Conservation (phyloP, 2,329 filamentous ascomycete genomes). For the Fusarium sublunatum region DNA sequence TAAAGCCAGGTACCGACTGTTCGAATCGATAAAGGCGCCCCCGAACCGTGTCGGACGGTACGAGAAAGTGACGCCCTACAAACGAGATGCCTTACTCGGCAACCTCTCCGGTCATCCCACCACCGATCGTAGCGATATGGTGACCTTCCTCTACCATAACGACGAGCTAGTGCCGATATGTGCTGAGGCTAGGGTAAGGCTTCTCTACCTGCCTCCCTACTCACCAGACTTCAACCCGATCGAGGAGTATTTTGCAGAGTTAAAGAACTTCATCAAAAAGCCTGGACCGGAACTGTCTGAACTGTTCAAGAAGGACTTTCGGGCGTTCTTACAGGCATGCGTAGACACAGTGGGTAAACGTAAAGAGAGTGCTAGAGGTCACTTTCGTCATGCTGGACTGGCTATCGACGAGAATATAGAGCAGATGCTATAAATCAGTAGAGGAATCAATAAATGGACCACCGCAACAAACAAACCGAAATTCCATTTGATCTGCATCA, state of each 20-base stretch:
- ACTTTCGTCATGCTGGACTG: constrained; percentile 12
- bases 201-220: constrained; percentile 35
- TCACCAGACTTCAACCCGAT: constrained; percentile 44
- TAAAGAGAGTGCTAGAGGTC: constrained; percentile 13
- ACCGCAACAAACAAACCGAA: background rate
- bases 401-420: constrained; percentile 3
- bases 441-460: background rate
- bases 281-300: constrained; percentile 20
- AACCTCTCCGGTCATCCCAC: constrained; percentile 3
- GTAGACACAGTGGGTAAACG: constrained; percentile 31
- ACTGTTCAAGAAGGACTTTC: constrained; percentile 34
- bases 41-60: constrained; percentile 12
- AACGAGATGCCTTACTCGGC: constrained; percentile 13
- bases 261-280: constrained; percentile 38
- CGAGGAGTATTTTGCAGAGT: constrained; percentile 39
- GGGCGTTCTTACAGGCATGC: constrained; percentile 35
- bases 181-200: constrained; percentile 27
- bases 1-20: constrained; percentile 1
- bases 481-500: background rate
- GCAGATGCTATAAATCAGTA: constrained; percentile 1
- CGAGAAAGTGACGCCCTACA: background rate
- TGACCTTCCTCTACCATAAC: constrained; percentile 39
- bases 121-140: constrained; percentile 18
- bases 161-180: constrained; percentile 45
- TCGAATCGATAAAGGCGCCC: constrained; percentile 17